Percentiles rank a stretch among this genome's conserved stretches.
phyloP scores from a whole-genome alignment of 768 basidiomycete species.

The Mycena capillaripes region DNA sequence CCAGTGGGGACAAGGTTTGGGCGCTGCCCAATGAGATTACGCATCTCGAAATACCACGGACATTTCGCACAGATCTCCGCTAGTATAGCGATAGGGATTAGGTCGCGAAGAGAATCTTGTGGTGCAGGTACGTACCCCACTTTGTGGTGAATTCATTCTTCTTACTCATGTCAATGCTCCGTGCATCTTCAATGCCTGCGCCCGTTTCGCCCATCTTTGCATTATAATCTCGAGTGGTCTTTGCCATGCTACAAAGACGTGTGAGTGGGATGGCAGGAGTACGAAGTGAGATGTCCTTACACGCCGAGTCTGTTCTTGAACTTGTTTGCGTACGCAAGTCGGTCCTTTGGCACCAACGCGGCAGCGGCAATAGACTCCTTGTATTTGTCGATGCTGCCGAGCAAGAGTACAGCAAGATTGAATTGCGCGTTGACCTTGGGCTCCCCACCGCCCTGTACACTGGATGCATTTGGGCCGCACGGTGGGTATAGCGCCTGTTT shows the following conservation, averaged over 20 bases:
- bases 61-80: neutral
- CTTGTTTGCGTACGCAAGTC: neutral
- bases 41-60: neutral
- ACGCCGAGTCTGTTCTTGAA: constrained; percentile 9
- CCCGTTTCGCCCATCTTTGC: constrained; percentile 1
- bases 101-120: neutral
- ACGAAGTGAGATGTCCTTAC: neutral
- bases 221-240: neutral
- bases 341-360: neutral
- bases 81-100: neutral
- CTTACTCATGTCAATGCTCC: neutral
- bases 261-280: neutral
- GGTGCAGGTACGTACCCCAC: neutral
- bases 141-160: neutral
- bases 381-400: neutral
- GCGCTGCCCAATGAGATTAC: neutral
- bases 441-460: neutral
- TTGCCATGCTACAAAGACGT: constrained; percentile 3
- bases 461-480: constrained; percentile 1
- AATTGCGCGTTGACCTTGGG: neutral
- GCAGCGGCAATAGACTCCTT: neutral
- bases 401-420: neutral
- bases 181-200: neutral
- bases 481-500: constrained; percentile 2
- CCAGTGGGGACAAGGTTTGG: neutral